Evolutionary conservation across 1,284 basidiomycete species (phyloP).

Genomic region (Termitomyces sp.): DNA sequence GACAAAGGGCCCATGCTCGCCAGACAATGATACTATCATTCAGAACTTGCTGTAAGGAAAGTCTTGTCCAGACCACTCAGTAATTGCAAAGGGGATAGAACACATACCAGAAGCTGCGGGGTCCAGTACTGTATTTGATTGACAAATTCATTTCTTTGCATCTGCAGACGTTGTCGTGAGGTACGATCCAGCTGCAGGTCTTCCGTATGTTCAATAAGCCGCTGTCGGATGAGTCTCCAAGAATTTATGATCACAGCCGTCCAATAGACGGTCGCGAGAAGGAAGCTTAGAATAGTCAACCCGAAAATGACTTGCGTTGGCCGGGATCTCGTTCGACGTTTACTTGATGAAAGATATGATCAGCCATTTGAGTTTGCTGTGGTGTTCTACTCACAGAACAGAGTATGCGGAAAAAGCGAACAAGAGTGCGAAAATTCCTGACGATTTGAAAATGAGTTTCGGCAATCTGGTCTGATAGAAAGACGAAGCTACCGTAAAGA

Average conservation of each 20-base stretch:
- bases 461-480: background rate
- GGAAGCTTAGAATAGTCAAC: background rate
- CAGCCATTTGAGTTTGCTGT: background rate
- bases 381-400: background rate
- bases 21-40: slow-evolving; percentile 10
- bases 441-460: background rate
- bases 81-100: background rate
- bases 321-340: background rate
- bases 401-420: background rate
- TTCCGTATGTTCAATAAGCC: background rate
- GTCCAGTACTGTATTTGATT: slow-evolving; percentile 7
- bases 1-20: slow-evolving; percentile 12
- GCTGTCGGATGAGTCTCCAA: background rate
- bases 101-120: background rate
- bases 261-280: slow-evolving; percentile 3
- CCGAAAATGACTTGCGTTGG: slow-evolving; percentile 2
- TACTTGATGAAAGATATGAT: background rate
- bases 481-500: background rate
- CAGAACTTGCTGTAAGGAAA: slow-evolving; percentile 2
- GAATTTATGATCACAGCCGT: background rate
- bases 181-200: background rate
- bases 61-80: background rate
- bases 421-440: slow-evolving; percentile 2
- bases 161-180: background rate
- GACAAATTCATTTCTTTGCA: background rate